Base-by-base conservation (phyloP, 345 rosid genomes). In the Draba incana region DNA sequence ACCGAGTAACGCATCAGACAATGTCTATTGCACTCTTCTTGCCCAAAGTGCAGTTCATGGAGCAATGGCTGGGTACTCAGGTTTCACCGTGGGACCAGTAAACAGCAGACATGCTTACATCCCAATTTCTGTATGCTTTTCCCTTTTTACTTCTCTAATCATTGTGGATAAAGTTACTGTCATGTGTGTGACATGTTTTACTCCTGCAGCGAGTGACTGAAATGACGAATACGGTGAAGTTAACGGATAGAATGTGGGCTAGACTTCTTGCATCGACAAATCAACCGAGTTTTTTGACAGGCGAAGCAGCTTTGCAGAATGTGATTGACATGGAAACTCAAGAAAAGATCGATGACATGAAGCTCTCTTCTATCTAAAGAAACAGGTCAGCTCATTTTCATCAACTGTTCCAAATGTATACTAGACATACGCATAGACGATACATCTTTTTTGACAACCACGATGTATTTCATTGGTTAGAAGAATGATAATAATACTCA, bases 41-140 rank as follows among this genome's bases (percentile, higher is more conserved):
- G 98, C 98, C 53, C 97, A 90, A 15, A 84, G 91, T 82, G 92
- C 98, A 0, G 92, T 93, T 70, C 97, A 93, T 79, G 97, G 98
- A 74, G 92, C 97, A 79, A 93, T 93, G 98, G 96, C 96, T 57
- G 97, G 97, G 73, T 91, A 77, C 81, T 84, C 97, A 5, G 98
- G 97, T 75, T 93, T 93, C 83, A 91, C 96, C 0, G 96, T 91
- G 27, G 99, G 97, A 60, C 97, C 92, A 31, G 97, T 91, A 57
- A 94, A 87, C 77, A 86, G 97, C 79, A 86, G 76, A 74, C 99
- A 87, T 69, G 96, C 96, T 45, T 90, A 88, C 74, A 90, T 93
- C 62, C 97, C 96, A 48, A 89, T 92, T 48, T 74, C 81, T 56
- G 96, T 92, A 80, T 80, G 90, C 76, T 62, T 65, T 43, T 68